These are phyloP conservation scores for Cercospora brassicicola DNA, from an alignment of 2,329 filamentous ascomycete genomes.

Conservation along the genomic window DNA sequence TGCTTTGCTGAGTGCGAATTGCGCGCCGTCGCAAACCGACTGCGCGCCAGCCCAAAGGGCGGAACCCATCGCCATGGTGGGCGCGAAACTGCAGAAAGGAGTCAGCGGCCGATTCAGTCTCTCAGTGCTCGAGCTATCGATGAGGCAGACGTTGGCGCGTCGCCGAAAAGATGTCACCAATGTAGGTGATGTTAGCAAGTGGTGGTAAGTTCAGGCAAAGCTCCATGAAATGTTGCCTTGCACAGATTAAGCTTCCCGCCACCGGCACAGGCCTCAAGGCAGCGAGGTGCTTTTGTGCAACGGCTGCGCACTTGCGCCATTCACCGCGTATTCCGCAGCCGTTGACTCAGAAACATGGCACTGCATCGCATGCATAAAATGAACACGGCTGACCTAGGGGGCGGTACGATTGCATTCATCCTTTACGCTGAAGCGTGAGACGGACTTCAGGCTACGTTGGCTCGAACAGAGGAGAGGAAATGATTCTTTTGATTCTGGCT, in stretches of 20 bases:
- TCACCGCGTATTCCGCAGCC: not conserved
- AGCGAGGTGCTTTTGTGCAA: conserved; percentile 1
- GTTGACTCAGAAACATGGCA: not conserved
- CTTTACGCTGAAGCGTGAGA: not conserved
- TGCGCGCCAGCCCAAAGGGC: conserved; percentile 5
- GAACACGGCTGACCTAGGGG: not conserved
- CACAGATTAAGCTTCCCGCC: conserved; percentile 9
- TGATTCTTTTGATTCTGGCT: not conserved
- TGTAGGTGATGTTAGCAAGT: conserved; percentile 5
- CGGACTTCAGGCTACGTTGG: not conserved
- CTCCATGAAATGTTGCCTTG: not conserved
- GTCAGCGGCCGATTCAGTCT: not conserved
- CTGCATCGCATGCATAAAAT: not conserved
- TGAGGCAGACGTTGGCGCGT: conserved; percentile 2
- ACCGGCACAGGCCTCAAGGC: conserved; percentile 13
- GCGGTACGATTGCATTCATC: not conserved
- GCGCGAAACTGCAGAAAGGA: not conserved
- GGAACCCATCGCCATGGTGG: conserved; percentile 11
- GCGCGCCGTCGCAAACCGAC: not conserved
- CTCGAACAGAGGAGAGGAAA: not conserved
- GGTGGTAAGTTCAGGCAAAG: not conserved
- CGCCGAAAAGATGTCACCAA: not conserved
- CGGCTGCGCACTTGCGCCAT: not conserved
- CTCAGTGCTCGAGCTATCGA: not conserved
- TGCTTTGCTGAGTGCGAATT: conserved; percentile 4